Conservation (phyloP, 345 rosid species). For the Hibiscus trionum region DNA sequence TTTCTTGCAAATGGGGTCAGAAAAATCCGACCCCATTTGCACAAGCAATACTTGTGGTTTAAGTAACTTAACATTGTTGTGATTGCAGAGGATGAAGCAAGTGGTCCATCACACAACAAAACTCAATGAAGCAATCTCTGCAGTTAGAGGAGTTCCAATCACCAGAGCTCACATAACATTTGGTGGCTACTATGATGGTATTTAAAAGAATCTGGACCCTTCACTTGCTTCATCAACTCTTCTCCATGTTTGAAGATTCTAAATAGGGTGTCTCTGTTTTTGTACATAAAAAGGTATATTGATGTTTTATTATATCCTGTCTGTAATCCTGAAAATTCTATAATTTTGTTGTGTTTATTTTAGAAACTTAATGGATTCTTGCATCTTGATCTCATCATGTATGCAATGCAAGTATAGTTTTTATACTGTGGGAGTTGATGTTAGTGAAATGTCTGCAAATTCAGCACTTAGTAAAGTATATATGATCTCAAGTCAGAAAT, state of each 20-base stretch:
- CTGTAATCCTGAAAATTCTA: slow-evolving; percentile 10
- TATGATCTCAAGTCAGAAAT: background rate
- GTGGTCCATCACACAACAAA: slow-evolving; percentile 57
- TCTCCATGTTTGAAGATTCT: slow-evolving; percentile 4
- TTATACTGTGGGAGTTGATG: background rate
- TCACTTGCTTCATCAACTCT: slow-evolving; percentile 1
- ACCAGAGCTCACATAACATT: slow-evolving; percentile 63
- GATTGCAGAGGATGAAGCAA: slow-evolving; percentile 59
- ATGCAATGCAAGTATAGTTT: background rate
- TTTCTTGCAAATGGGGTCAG: background rate
- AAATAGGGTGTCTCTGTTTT: slow-evolving; percentile 11
- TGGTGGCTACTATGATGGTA: slow-evolving; percentile 66
- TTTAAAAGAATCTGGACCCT: slow-evolving; percentile 19
- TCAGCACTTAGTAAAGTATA: background rate
- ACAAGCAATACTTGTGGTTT: background rate
- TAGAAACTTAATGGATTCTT: background rate
- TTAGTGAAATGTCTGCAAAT: background rate
- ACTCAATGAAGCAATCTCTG: slow-evolving; percentile 62
- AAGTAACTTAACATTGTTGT: background rate
- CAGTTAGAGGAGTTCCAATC: slow-evolving; percentile 58
- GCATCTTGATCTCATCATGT: background rate
- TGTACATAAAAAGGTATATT: background rate
- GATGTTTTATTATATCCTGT: background rate
- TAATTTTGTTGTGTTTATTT: background rate
- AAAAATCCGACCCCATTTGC: background rate